Conservation (phyloP, 306 rosid species). For the Citrullus amarus region DNA sequence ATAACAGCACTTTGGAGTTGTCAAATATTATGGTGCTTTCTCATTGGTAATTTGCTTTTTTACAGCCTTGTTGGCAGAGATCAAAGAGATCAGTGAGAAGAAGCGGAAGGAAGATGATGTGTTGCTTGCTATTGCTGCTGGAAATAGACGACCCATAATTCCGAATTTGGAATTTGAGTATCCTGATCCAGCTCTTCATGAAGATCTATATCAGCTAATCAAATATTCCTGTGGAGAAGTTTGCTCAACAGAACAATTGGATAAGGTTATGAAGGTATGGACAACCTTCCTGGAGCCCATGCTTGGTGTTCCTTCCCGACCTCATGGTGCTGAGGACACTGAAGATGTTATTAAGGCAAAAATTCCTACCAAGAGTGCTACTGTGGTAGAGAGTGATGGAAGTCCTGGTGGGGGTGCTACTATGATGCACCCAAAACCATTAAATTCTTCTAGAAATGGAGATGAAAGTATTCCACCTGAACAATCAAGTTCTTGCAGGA, state of each 20-base stretch:
- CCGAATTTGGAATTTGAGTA: conserved; percentile 87
- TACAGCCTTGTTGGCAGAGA: conserved; percentile 85
- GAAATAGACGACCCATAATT: conserved; percentile 78
- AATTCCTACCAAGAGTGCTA: conserved; percentile 32
- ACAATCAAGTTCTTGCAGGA: conserved; percentile 62
- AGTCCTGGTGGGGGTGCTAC: conserved; percentile 55
- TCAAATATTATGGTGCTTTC: neutral
- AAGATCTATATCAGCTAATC: conserved; percentile 86
- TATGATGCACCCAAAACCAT: conserved; percentile 36
- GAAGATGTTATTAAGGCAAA: conserved; percentile 75
- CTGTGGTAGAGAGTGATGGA: conserved; percentile 52
- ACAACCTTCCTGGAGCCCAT: conserved; percentile 85
- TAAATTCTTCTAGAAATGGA: conserved; percentile 49
- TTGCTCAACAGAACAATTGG: conserved; percentile 84
- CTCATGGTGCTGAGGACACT: conserved; percentile 81
- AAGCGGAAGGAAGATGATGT: conserved; percentile 93
- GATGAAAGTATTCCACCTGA: conserved; percentile 61
- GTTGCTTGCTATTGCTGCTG: conserved; percentile 92
- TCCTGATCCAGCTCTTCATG: conserved; percentile 77
- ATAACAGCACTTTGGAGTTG: neutral
- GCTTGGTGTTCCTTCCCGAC: conserved; percentile 81
- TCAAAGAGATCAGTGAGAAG: conserved; percentile 94
- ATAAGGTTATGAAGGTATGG: conserved; percentile 95
- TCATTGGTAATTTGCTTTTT: neutral
- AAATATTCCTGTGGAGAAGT: conserved; percentile 95